phyloP scores from a whole-genome alignment of 805 yeast species.

The Wickerhamomyces rabaulensis region DNA sequence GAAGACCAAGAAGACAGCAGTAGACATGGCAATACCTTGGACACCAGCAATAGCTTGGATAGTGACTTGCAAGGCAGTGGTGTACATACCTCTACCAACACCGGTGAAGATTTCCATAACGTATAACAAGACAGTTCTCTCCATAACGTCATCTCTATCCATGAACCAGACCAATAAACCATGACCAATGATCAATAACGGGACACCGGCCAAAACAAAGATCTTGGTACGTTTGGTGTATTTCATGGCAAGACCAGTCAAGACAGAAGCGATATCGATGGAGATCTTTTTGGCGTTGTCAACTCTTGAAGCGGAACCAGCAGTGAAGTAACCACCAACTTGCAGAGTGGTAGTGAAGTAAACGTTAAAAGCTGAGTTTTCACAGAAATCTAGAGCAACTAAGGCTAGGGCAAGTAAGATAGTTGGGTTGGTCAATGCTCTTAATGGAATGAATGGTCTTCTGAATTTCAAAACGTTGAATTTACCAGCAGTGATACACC shows the following conservation, averaged over 20 bases:
- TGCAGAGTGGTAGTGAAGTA: conserved; percentile 25
- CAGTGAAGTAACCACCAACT: conserved; percentile 25
- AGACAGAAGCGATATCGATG: conserved; percentile 23
- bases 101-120: conserved; percentile 25
- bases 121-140: conserved; percentile 8
- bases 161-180: conserved; percentile 23
- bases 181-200: conserved; percentile 22
- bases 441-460: conserved; percentile 23
- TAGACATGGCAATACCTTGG: conserved; percentile 27
- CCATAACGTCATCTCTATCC: conserved; percentile 17
- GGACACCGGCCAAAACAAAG: conserved; percentile 20
- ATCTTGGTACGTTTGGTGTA: conserved; percentile 25
- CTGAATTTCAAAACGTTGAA: conserved; percentile 9
- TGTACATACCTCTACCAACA: conserved; percentile 24
- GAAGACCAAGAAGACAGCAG: conserved; percentile 26
- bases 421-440: conserved; percentile 18
- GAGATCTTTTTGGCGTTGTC: conserved; percentile 27
- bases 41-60: conserved; percentile 26
- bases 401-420: conserved; percentile 17
- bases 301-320: conserved; percentile 27
- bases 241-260: conserved; percentile 25
- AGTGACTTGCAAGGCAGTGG: conserved; percentile 21
- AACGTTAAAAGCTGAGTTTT: conserved; percentile 22
- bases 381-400: conserved; percentile 22
- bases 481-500: conserved; percentile 16